Evolutionary conservation across 192 early-diverging fungal genomes (phyloP).

Genomic region (Obelidium mucronatum): DNA sequence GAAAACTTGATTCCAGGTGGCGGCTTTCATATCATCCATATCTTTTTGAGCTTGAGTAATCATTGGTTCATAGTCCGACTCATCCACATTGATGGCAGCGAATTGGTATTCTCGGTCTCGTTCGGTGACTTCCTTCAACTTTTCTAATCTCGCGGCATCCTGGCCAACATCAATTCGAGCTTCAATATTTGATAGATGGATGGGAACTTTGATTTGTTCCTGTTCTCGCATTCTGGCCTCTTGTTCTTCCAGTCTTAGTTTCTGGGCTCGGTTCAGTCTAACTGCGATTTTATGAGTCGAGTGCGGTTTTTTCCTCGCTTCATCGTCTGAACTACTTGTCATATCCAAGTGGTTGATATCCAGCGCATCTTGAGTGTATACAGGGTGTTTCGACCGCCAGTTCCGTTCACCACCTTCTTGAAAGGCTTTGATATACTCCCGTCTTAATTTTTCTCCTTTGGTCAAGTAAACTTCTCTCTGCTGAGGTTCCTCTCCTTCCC

Average conservation of each 20-base stretch:
- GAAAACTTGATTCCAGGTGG: constrained; percentile 30
- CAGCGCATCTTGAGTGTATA: constrained; percentile 14
- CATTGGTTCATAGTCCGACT: constrained; percentile 29
- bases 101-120: constrained; percentile 17
- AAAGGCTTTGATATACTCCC: constrained; percentile 19
- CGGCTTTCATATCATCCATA: not conserved
- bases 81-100: constrained; percentile 7
- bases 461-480: constrained; percentile 25
- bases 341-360: constrained; percentile 10
- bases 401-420: constrained; percentile 12
- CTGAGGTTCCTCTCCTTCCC: not conserved
- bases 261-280: constrained; percentile 32
- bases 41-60: not conserved
- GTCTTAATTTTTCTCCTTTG: constrained; percentile 23
- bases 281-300: constrained; percentile 3
- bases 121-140: not conserved
- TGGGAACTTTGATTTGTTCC: constrained; percentile 18
- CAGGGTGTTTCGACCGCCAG: constrained; percentile 16
- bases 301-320: not conserved
- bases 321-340: not conserved
- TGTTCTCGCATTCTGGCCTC: constrained; percentile 13
- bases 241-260: constrained; percentile 31
- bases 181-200: constrained; percentile 29
- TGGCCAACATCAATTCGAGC: constrained; percentile 40
- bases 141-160: not conserved